A percentile compares a stretch with the other conserved stretches of the same genome.
phyloP scores from a whole-genome alignment of 1,284 basidiomycete genomes.

The Cutaneotrichosporon mucoides region DNA sequence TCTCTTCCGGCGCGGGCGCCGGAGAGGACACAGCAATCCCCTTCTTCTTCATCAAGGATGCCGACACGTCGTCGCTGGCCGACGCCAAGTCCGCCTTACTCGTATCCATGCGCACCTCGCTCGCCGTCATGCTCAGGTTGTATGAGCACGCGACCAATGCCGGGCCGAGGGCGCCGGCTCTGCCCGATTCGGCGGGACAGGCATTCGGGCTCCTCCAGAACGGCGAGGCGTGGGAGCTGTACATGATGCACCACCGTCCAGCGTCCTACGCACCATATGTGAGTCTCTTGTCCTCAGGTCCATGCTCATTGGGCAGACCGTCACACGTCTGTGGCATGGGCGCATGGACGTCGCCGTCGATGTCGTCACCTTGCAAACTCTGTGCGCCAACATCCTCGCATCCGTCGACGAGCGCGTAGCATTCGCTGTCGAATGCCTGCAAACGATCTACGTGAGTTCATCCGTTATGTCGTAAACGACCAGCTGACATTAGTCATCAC shows the following conservation, averaged over 20 bases:
- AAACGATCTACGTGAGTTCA: neutral
- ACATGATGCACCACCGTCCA: conserved; percentile 1
- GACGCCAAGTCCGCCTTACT: neutral
- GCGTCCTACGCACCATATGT: neutral
- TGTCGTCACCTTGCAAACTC: neutral
- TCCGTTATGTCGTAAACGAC: too few relatives aligned
- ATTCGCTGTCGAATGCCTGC: neutral
- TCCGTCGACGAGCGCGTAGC: neutral
- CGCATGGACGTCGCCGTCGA: neutral
- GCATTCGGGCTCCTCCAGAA: neutral
- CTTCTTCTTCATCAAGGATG: neutral
- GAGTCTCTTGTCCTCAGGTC: neutral
- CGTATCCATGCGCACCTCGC: neutral
- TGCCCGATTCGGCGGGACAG: neutral
- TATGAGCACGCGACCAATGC: too few relatives aligned
- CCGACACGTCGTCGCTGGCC: neutral
- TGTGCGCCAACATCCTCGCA: neutral
- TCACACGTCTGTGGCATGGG: neutral
- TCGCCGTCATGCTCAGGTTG: neutral
- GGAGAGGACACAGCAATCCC: neutral
- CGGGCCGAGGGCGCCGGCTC: neutral
- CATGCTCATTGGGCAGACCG: neutral
- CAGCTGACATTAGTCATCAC: too few relatives aligned
- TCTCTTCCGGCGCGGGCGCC: too few relatives aligned
- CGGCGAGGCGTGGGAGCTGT: neutral